These are phyloP conservation scores for Magnolia changhungtana DNA, from an alignment of 164 flowering plant genomes.

Conservation along the genomic window DNA sequence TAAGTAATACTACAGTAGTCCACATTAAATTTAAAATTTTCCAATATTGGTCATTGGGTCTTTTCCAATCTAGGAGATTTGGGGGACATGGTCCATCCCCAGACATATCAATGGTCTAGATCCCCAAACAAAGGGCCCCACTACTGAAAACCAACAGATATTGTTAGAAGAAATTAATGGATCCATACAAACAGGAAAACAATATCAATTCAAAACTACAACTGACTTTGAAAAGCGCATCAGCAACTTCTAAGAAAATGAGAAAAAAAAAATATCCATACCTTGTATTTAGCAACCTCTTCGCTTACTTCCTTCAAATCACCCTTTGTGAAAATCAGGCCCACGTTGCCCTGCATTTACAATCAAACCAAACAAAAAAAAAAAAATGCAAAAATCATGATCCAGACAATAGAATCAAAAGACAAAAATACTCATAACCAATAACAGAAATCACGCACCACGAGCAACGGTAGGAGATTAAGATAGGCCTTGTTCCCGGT, in stretches of 20 bases:
- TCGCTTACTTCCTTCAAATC: conserved; percentile 43
- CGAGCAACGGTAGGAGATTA: conserved; percentile 39
- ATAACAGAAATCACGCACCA: conserved; percentile 16
- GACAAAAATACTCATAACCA: neutral
- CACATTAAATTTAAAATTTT: no score
- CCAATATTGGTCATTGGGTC: no score
- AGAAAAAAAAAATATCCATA: neutral
- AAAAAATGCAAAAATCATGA: conserved; percentile 4
- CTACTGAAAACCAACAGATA: no score
- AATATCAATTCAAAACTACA: no score
- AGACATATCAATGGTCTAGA: no score
- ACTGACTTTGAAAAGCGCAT: no score
- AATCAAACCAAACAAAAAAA: neutral
- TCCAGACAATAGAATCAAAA: neutral
- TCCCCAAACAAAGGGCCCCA: no score
- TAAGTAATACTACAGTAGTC: no score
- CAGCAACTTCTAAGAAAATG: no score
- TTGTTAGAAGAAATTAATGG: no score
- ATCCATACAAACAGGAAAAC: neutral
- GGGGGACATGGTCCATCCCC: no score
- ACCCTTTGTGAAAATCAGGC: conserved; percentile 41
- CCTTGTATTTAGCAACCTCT: conserved; percentile 43
- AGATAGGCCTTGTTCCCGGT: conserved; percentile 40
- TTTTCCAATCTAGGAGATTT: no score
- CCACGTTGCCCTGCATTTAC: conserved; percentile 34